Evolutionary conservation across 371 early-diverging fungal genomes (phyloP), one percentile per base, ranked within the genome.

Genomic region (Mucor plumbeus): DNA sequence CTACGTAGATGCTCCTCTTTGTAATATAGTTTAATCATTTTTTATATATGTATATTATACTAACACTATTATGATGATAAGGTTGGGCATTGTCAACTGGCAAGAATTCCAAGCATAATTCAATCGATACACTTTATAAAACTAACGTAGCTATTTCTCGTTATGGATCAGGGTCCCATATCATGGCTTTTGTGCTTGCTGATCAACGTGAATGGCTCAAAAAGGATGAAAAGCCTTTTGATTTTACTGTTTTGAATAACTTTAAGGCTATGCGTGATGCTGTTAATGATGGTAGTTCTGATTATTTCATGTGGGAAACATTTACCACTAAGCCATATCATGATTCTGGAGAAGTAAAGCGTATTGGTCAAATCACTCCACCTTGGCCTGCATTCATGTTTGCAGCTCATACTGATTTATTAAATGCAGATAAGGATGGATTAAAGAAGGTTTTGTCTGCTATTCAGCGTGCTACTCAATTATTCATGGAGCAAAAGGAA

Each of bases 351-450:
- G 87, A 88, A 66, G 87, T 95, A 50, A 82, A 86, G 48, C 88
- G 86, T 57, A 86, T 93, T 58, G 90, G 91, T 31, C 85, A 87
- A 9, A 90, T 95, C 61, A 86, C 90, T 0, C 93, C 94, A n/a
- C 93, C 93, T 8, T 95, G 95, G 95, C 93, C 94, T 31, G 92
- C 94, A 7, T 95, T 95, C 72, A 73, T 90, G 76, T 85, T 94
- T 68, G 95, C 92, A 7, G 92, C 91, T 38, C 85, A 84, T 19
- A 69, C 66, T 0, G 82, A 84, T 64, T 72, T 87, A 19, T 67
- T 89, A 11, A 35, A 53, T 7, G 26, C 19, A 1, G 61, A 79
- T 57, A 50, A 61, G 1, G 70, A 79, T 4, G 73, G 58, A 1
- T n/a, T 89, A 7, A 61, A 67, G 17, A 67, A 72, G 17, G 74